Percentiles rank a stretch among this genome's conserved stretches.
Evolutionary conservation across 2,329 filamentous ascomycete species (phyloP).

Genomic region (Orbilia oligospora): DNA sequence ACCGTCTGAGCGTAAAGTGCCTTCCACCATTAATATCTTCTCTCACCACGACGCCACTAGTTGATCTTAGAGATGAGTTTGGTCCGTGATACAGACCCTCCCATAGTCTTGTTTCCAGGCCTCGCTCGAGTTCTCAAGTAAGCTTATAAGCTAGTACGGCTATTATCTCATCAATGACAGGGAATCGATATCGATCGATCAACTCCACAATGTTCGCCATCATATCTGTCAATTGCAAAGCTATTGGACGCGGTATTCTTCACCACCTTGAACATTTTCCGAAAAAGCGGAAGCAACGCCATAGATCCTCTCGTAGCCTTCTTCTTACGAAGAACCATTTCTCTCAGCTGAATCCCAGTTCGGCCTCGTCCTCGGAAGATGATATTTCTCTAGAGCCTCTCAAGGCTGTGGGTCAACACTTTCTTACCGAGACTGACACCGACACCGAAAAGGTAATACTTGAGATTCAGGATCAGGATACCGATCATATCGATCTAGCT

Average conservation of each 20-base stretch:
- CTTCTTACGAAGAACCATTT: background rate
- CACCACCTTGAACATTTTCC: background rate
- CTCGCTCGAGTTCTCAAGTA: background rate
- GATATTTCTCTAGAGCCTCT: background rate
- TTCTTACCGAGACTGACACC: background rate
- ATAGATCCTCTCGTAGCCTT: background rate
- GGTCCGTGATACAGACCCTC: background rate
- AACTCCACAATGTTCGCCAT: slow-evolving; percentile 1
- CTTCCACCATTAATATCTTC: background rate
- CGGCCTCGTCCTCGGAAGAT: slow-evolving; percentile 8
- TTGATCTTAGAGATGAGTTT: background rate
- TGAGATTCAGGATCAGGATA: background rate
- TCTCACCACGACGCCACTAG: background rate
- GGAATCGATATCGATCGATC: background rate
- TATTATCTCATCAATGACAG: too few species aligned
- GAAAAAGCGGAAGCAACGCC: background rate
- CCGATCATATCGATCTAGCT: background rate
- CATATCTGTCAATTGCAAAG: background rate
- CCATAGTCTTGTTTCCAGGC: background rate
- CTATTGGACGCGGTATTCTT: background rate
- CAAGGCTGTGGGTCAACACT: background rate
- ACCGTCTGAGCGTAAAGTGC: background rate
- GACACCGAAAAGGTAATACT: background rate
- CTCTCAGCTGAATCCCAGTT: background rate
- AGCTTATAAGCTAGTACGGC: background rate